These are phyloP conservation scores for Termitomyces sp. DNA, from an alignment of 768 basidiomycete species.

Conservation along the genomic window DNA sequence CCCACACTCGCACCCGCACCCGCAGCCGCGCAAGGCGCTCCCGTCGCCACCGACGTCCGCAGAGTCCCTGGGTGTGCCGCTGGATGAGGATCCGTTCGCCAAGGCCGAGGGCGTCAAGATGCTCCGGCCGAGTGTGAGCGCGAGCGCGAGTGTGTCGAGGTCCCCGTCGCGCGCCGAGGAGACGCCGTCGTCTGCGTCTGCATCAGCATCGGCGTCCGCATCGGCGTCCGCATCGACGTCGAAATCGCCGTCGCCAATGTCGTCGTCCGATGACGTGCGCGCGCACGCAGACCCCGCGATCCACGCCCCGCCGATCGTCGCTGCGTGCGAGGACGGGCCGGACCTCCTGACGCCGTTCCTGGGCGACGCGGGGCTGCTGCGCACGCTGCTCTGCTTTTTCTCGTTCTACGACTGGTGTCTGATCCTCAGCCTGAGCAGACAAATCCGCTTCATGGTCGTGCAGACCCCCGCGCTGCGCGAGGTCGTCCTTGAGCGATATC, in stretches of 20 bases:
- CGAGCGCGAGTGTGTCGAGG: too few species aligned
- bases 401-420: slow-evolving; percentile 72
- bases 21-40: too few species aligned
- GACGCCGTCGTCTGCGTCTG: background rate
- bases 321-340: slow-evolving; percentile 18
- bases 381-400: slow-evolving; percentile 50
- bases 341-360: slow-evolving; percentile 48
- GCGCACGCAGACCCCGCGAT: background rate
- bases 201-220: background rate
- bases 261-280: background rate
- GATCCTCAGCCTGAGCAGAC: slow-evolving; percentile 53
- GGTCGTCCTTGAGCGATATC: slow-evolving; percentile 60
- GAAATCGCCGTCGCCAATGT: background rate
- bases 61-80: slow-evolving; percentile 29
- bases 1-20: too few species aligned
- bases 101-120: slow-evolving; percentile 48
- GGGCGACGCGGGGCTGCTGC: slow-evolving; percentile 45
- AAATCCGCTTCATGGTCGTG: slow-evolving; percentile 43
- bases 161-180: too few species aligned
- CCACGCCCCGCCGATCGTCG: slow-evolving; percentile 26
- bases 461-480: slow-evolving; percentile 52
- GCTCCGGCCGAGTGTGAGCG: slow-evolving; percentile 13
- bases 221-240: background rate
- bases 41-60: too few species aligned
- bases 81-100: slow-evolving; percentile 55